Base-by-base conservation (phyloP, 768 basidiomycete species). In the Inosperma sp. region DNA sequence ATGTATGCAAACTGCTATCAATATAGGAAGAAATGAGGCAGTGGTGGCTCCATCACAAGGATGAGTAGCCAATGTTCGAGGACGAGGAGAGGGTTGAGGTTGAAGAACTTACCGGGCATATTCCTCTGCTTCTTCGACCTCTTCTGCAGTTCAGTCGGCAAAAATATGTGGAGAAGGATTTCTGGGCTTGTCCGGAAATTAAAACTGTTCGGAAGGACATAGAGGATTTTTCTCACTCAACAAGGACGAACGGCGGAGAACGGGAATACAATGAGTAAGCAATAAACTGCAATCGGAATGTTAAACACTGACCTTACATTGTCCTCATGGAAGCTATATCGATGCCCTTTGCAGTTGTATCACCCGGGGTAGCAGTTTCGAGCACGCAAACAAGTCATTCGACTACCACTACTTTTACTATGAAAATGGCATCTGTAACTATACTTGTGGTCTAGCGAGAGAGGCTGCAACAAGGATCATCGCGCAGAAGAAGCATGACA, bases 81-180 rank as follows among this genome's bases (percentile, higher is more conserved):
- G 26, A 27, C n/a, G 3, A 27, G 19, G 26, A 43, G 16, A 30
- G 8, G 9, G 4, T 21, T 6, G 17, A 29, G 27, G 16, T 44
- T 8, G 42, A 44, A 21, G 42, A 44, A 10, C 27, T 44, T 13
- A 44, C 42, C 5, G 42, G 27, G 10, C 27, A 21, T 30, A 44
- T 44, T 44, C 42, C 42, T 19, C 42, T 44, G 27, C 42, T 44
- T 14, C 42, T 44, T 44, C 42, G 27, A 13, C 17, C 42, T 30
- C 42, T 43, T 43, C 16, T 44, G 9, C 42, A 5, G 42, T 44
- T 44, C 27, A 0, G 27, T 44, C 42, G 31, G 42, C 27, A 44
- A 19, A 5, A 17, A 10, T 43, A 17, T 30, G 42, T 7, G 7
- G 42, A 40, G 37, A 2, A 22, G 4, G 19, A 17, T 21, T 44